Evolutionary conservation across 306 rosid genomes (phyloP), one percentile per base, ranked within the genome.

Genomic region (Vicia faba): DNA sequence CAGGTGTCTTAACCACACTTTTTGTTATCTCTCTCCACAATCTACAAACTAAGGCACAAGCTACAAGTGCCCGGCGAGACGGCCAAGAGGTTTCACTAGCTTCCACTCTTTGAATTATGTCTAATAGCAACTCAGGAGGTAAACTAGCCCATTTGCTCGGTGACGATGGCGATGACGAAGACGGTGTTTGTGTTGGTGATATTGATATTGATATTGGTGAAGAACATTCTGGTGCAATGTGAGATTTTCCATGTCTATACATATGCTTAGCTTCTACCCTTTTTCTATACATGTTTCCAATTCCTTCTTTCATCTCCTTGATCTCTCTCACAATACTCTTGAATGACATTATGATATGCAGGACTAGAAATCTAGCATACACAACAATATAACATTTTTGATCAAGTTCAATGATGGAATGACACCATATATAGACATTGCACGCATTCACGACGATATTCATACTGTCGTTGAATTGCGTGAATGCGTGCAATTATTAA

Each of bases 31-130:
- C 70, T 78, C 96, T 85, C 96, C 98, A 92, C 7, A 88, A 50
- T 81, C 81, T 78, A 66, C 98, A 92, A 82, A 92, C 96, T 13
- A 91, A 92, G 48, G 96, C 91, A 65, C 98, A 92, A 35, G 95
- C 93, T 20, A 89, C 88, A 10, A 92, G 65, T 13, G 79, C 93
- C 57, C 91, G 79, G 58, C 98, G 73, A 11, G 87, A 80, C 68
- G 98, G 98, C 98, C 96, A 92, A 1, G 96, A 65, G 33, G 81
- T 80, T 64, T 86, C 93, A 40, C 84, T 84, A 1, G 72, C 89
- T 82, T 92, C 98, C 45, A 92, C 87, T 55, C 96, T 87, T 74
- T 89, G 89, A 60, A 92, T 87, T 71, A 92, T 83, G 84, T 92
- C 96, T 19, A 83, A 43, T 14, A 92, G 84, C 82, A 92, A 80